Conservation (phyloP, 2,329 filamentous ascomycete species). For the Beauveria scarabaeidicola region DNA sequence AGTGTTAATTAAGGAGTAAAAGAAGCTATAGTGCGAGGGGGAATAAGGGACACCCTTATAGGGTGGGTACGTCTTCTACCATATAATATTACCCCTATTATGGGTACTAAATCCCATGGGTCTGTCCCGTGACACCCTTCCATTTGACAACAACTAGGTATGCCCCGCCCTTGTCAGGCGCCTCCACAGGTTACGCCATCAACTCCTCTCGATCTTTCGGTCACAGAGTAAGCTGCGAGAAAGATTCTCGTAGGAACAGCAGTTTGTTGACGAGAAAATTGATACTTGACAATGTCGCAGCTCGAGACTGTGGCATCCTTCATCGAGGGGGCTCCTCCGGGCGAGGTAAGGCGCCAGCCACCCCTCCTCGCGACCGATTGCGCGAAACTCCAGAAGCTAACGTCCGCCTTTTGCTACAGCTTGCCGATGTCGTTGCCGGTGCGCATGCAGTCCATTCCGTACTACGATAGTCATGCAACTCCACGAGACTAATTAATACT, state of each 20-base stretch:
- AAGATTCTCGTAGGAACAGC: not conserved
- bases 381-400: conserved; percentile 22
- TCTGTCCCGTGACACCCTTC: too few species aligned
- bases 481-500: not conserved
- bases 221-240: not conserved
- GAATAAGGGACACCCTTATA: too few species aligned
- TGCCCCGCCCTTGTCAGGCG: conserved; percentile 10
- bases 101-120: too few species aligned
- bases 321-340: conserved; percentile 86
- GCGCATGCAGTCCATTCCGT: conserved; percentile 21
- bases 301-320: conserved; percentile 62
- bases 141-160: too few species aligned
- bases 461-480: not conserved
- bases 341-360: conserved; percentile 61
- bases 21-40: too few species aligned
- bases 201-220: not conserved
- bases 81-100: too few species aligned
- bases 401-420: conserved; percentile 37
- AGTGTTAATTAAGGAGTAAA: too few species aligned
- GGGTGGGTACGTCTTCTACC: too few species aligned
- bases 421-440: conserved; percentile 84
- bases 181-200: conserved; percentile 12
- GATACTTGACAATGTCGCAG: conserved; percentile 25
- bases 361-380: conserved; percentile 9
- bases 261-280: conserved; percentile 5